These are phyloP conservation scores for Pelargonium australe DNA, from an alignment of 441 rosid genomes.

Conservation along the genomic window DNA sequence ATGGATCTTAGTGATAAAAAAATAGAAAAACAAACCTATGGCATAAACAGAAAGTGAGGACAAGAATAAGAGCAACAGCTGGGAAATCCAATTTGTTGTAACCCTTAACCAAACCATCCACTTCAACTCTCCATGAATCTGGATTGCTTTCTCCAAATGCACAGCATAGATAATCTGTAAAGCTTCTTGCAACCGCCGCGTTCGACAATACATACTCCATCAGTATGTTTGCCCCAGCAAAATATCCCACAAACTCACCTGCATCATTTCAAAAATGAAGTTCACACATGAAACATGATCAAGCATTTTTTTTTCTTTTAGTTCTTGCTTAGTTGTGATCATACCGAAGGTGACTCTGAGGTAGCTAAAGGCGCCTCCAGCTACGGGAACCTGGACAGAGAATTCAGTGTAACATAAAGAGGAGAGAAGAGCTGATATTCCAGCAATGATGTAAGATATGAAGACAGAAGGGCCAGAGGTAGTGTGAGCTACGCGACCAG, in stretches of 20 bases:
- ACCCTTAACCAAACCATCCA: conserved; percentile 49
- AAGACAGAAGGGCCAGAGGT: conserved; percentile 75
- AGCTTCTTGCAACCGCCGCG: conserved; percentile 83
- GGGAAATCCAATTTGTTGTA: conserved; percentile 73
- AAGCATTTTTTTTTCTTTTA: not conserved
- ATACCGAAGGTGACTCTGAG: conserved; percentile 89
- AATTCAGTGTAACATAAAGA: conserved; percentile 87
- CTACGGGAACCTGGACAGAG: conserved; percentile 86
- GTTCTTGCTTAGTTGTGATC: conserved; percentile 2
- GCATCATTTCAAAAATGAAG: conserved; percentile 7
- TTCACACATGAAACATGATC: conserved; percentile 9
- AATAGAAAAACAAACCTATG: conserved; percentile 44
- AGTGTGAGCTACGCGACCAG: conserved; percentile 58
- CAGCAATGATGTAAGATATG: conserved; percentile 74
- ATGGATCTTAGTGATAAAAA: too few relatives aligned
- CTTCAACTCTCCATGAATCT: conserved; percentile 64
- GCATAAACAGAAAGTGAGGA: conserved; percentile 80
- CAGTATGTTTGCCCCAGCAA: conserved; percentile 79
- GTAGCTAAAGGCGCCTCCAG: conserved; percentile 95
- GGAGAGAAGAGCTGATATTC: conserved; percentile 80
- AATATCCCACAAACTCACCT: conserved; percentile 88
- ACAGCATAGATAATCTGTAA: conserved; percentile 68
- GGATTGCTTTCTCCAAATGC: conserved; percentile 53
- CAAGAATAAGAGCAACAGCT: conserved; percentile 74
- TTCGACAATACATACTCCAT: conserved; percentile 89